Evolutionary conservation across 371 early-diverging fungal genomes (phyloP).

Genomic region (Mucor circinelloides): DNA sequence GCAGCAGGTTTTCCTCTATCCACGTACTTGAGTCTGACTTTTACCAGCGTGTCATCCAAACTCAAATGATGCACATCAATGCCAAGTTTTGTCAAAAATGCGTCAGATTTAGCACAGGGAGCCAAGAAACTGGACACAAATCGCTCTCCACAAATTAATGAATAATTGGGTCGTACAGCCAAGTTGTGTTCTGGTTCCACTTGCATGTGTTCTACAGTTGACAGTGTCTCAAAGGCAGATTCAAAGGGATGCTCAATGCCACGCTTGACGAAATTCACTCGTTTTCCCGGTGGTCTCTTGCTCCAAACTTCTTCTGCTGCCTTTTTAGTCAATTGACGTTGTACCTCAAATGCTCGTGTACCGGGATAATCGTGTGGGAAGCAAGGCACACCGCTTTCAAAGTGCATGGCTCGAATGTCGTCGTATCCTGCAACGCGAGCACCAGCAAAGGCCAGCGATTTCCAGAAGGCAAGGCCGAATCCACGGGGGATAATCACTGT

Average conservation of each 20-base stretch:
- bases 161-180: constrained; percentile 8
- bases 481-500: constrained; percentile 81
- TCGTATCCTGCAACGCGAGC: constrained; percentile 74
- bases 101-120: neutral
- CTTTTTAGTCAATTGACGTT: constrained; percentile 19
- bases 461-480: constrained; percentile 88
- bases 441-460: constrained; percentile 87
- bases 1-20: constrained; percentile 53
- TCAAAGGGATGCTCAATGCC: constrained; percentile 67
- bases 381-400: constrained; percentile 55
- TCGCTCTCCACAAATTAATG: constrained; percentile 13
- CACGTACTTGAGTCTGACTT: constrained; percentile 48
- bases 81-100: neutral
- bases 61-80: neutral
- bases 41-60: constrained; percentile 41
- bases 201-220: constrained; percentile 11
- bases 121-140: constrained; percentile 5
- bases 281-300: constrained; percentile 71
- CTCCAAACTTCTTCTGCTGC: constrained; percentile 49
- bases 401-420: constrained; percentile 59
- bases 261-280: constrained; percentile 68
- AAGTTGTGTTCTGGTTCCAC: constrained; percentile 5
- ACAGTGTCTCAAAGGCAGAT: constrained; percentile 46
- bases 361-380: constrained; percentile 66
- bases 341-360: constrained; percentile 55